Evolutionary conservation across 768 basidiomycete genomes (phyloP), one percentile per base, ranked within the genome.

Genomic region (Kwoniella shandongensis): DNA sequence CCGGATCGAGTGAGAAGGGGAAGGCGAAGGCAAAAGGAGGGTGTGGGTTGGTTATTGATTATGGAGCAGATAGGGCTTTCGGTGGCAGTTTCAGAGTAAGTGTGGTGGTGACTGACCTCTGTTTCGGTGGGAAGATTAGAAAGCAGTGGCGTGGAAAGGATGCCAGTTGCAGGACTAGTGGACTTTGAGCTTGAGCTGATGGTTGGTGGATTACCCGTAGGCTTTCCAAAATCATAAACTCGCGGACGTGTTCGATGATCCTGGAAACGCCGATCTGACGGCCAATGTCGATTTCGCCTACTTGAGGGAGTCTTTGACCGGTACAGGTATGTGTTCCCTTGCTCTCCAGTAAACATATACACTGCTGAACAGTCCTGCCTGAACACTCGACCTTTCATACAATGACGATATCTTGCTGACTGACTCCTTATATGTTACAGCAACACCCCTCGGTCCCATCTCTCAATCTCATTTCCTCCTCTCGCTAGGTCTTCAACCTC

Each of bases 251-350:
- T 94, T 98, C 70, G 81, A 87, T 50, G 79, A 81, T 10, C 92
- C 93, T 0, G 96, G 96, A 17, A 82, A 88, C 39, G 87, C 88
- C 39, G 96, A 99, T 75, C 78, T 98, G 44, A 99, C 96, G 0
- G 86, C 88, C n/a, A 96, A 98, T 69, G 94, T 99, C 45, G 93
- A 99, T 77, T 98, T 98, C 77, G 83, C 85, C 0, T 89, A 88
- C 73, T 80, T 98, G 44, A 81, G 82, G 69, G 91, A 96, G 77
- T 85, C 89, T 0, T 79, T 91, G 61, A 72, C 75, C 1, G 84
- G 83, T 51, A 77, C 84, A 2, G 88, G 89, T 88, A 57, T 25
- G 83, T 73, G 20, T 4, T 48, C 13, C 46, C 4, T 17, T 6
- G 22, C 15, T 27, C 15, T 27, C 17, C 11, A 45, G 20, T 18